A percentile compares a stretch with the other conserved stretches of the same genome.
Evolutionary conservation across 306 rosid genomes (phyloP).

Genomic region (Casuarina equisetifolia): DNA sequence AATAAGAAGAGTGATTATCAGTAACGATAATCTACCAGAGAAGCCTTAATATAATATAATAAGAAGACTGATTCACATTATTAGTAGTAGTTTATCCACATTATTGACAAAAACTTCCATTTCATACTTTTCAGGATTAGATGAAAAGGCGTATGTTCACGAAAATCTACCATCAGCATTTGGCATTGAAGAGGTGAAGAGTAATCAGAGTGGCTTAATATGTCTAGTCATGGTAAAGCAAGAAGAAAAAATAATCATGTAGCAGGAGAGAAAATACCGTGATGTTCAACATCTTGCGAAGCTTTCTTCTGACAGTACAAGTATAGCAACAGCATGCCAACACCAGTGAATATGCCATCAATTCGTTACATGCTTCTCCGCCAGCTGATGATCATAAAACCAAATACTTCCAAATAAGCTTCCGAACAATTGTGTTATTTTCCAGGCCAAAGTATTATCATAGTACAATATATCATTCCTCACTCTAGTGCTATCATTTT

Average conservation of each 20-base stretch:
- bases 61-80: background rate
- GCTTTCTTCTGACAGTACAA: constrained; percentile 88
- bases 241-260: constrained; percentile 7
- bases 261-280: constrained; percentile 51
- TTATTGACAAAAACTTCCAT: background rate
- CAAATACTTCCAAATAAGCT: constrained; percentile 1
- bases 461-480: background rate
- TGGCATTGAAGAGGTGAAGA: constrained; percentile 7
- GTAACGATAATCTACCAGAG: background rate
- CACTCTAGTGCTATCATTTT: background rate
- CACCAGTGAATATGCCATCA: constrained; percentile 92
- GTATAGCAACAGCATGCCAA: constrained; percentile 96
- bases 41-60: constrained; percentile 2
- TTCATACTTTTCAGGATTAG: background rate
- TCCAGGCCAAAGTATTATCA: background rate
- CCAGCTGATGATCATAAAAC: constrained; percentile 56
- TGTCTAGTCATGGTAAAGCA: background rate
- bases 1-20: background rate
- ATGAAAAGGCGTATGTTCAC: background rate
- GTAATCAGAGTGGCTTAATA: background rate
- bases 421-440: background rate
- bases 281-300: constrained; percentile 84
- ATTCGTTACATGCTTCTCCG: constrained; percentile 82
- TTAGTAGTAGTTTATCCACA: background rate
- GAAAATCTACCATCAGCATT: background rate